Evolutionary conservation across 1,284 basidiomycete species (phyloP), one percentile per base, ranked within the genome.

Genomic region (Mrakiaceae sp.): DNA sequence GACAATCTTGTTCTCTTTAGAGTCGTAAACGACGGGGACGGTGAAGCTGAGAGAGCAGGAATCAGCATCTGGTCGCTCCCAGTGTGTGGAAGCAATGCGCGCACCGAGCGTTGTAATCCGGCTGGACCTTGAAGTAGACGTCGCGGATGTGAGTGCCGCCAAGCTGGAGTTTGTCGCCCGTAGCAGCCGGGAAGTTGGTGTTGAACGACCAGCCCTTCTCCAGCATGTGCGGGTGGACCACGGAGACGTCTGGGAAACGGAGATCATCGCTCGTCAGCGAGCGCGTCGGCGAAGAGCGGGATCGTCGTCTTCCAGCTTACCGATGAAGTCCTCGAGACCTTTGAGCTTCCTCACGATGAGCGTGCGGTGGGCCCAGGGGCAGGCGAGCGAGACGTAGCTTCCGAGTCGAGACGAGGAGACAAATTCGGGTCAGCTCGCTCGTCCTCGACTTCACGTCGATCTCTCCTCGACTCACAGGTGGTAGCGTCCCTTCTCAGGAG

Each of bases 11-110:
- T 87, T 77, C 51, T 76, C 79, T 77, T 96, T 89, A 79, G 87
- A 95, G 79, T 98, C 96, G 90, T 92, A 98, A 1, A 98, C 79
- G 58, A 94, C 79, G n/a, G 95, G 94, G 2, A 94, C 90, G 4
- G 91, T 90, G 79, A 89, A 66, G 3, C 53, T 58, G 50, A 57
- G 51, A 60, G 58, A 61, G 62, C 55, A 40, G 40, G 44, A 50
- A 52, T 56, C 39, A 60, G 61, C 27, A 60, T 50, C 8, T 44
- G 55, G 27, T 12, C 56, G 27, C 27, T 27, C 27, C 27, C 27
- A 60, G 49, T 6, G 42, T 11, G 10, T 5, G 1, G 59, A 42
- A 49, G 3, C 12, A 48, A 48, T 9, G 44, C 48, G 58, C 43
- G 47, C 39, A 54, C 55, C 62, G 54, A 16, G 64, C 64, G 16